Evolutionary conservation across 495 filamentous ascomycete genomes (phyloP), one percentile per base, ranked within the genome.

Genomic region (Lophiotrema nucula): DNA sequence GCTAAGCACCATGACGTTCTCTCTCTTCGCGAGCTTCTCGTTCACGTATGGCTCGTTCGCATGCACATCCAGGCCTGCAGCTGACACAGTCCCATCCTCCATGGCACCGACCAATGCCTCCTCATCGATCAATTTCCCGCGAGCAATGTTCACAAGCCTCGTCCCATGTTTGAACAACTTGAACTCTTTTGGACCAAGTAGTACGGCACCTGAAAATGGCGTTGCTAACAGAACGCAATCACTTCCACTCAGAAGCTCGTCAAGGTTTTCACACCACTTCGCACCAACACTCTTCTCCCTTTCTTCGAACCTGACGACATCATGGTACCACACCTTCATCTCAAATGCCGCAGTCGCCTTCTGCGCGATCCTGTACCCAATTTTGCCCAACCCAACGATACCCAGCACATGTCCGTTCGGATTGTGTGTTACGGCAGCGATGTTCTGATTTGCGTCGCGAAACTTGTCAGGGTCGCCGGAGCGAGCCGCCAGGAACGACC

Each of bases 161-260:
- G 78, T 70, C 0, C 86, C 87, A 1, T 49, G 65, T 64, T 81
- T 82, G 58, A 87, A 76, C 48, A 71, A 72, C 10, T 64, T 48
- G 19, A 91, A 67, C n/a, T 73, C 66, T 8, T 75, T 71, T 3
- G 70, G 53, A 13, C 76, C 76, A 27, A 91, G 73, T 31, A 91
- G 53, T 12, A 78, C 79, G 25, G 71, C 65, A 0, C 85, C 86
- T 6, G 74, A 77, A 31, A 83, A 83, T 2, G 87, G 85, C 1
- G 84, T 84, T 31, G 85, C 84, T 13, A 92, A 74, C 13, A 89
- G 73, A 1, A 87, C 75, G 65, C 85, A 88, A 66, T 90, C 88
- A 18, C 78, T 70, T 11, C 72, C 68, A 5, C 70, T 67, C 3
- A 88, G 69, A 54, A 91, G 71, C 3, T 61, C 66, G 10, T 81